Evolutionary conservation across 225 moss, liverwort and hornwort genomes (phyloP).

Genomic region (Sphagnum contortum): DNA sequence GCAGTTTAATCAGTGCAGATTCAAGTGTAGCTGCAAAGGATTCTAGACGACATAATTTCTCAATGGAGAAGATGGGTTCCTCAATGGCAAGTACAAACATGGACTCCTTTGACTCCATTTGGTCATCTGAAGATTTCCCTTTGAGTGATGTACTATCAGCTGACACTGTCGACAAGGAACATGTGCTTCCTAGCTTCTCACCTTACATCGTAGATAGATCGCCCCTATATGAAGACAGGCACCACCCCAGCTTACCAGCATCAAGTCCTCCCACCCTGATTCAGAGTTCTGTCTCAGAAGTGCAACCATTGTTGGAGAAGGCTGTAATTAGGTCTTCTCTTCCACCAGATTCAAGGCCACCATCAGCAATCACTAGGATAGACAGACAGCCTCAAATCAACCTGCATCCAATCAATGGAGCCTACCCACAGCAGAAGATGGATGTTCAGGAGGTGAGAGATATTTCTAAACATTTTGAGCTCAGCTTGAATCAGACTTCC

Average conservation of each 20-base stretch:
- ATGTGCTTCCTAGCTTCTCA: constrained; percentile 14
- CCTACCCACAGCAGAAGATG: constrained; percentile 5
- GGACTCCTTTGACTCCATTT: constrained; percentile 33
- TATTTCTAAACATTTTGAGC: too few species aligned
- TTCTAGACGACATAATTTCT: constrained; percentile 18
- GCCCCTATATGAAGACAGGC: constrained; percentile 19
- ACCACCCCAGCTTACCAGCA: constrained; percentile 22
- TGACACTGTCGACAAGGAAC: constrained; percentile 36
- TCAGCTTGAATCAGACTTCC: too few species aligned
- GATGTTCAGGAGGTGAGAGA: too few species aligned
- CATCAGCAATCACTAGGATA: constrained; percentile 19
- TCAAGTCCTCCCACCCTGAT: constrained; percentile 17
- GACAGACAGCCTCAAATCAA: constrained; percentile 8
- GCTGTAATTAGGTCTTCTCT: constrained; percentile 17
- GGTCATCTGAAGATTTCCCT: constrained; percentile 30
- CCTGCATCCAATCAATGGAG: constrained; percentile 9
- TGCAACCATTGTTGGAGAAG: constrained; percentile 22
- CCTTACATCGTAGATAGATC: constrained; percentile 19
- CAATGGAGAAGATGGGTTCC: constrained; percentile 29
- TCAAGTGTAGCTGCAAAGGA: constrained; percentile 25
- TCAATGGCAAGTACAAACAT: constrained; percentile 40
- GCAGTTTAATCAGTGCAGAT: constrained; percentile 10
- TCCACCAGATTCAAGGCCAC: constrained; percentile 10
- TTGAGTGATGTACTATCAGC: constrained; percentile 30
- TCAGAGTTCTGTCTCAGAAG: constrained; percentile 18